These are phyloP conservation scores for Quillaja saponaria DNA, from an alignment of 306 rosid genomes.

Conservation along the genomic window DNA sequence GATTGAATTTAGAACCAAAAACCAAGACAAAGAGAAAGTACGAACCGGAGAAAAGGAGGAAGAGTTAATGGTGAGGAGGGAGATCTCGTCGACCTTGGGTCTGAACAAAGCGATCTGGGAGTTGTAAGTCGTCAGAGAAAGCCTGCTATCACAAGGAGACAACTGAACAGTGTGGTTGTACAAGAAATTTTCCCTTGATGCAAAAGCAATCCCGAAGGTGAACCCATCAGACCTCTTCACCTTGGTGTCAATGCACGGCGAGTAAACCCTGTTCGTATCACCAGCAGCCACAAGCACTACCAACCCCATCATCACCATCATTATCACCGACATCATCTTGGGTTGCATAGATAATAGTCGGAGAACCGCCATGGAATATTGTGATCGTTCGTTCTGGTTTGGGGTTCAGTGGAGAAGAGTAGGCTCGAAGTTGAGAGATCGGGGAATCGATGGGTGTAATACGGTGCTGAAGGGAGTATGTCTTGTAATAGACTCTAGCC, in stretches of 20 bases:
- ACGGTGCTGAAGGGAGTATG: too few relatives aligned
- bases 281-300: slow-evolving; percentile 21
- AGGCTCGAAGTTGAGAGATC: too few relatives aligned
- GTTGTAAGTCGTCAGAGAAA: slow-evolving; percentile 50
- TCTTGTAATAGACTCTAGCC: slow-evolving; percentile 18
- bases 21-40: too few relatives aligned
- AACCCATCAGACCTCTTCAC: slow-evolving; percentile 49
- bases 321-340: background rate
- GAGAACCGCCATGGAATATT: slow-evolving; percentile 39
- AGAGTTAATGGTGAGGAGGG: too few relatives aligned
- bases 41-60: too few relatives aligned
- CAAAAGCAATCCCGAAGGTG: slow-evolving; percentile 44
- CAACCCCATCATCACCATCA: background rate
- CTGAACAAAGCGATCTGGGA: slow-evolving; percentile 63
- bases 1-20: too few relatives aligned
- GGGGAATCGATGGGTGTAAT: too few relatives aligned
- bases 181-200: slow-evolving; percentile 45
- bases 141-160: slow-evolving; percentile 73
- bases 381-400: background rate
- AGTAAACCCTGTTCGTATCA: slow-evolving; percentile 33
- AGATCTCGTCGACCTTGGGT: slow-evolving; percentile 73
- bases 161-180: slow-evolving; percentile 35
- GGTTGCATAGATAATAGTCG: background rate
- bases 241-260: slow-evolving; percentile 41
- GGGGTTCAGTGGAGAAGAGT: background rate